A percentile compares a stretch with the other conserved stretches of the same genome.
Evolutionary conservation across 2,329 filamentous ascomycete species (phyloP).

Genomic region (Clarireedia homoeocarpa): DNA sequence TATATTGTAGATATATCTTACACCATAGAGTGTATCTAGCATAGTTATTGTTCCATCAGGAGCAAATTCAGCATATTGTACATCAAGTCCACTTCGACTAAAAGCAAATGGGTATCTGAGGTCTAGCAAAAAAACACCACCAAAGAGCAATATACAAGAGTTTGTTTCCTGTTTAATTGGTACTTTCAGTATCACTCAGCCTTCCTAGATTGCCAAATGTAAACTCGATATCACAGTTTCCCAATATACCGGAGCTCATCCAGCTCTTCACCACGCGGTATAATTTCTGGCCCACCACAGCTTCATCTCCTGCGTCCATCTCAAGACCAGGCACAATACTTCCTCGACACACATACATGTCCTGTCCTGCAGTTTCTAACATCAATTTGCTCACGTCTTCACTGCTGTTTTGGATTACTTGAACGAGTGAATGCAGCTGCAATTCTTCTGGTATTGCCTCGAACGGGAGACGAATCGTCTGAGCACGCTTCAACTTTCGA

Average conservation of each 20-base stretch:
- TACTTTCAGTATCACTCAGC: not conserved
- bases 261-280: slow-evolving; percentile 16
- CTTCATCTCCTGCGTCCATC: slow-evolving; percentile 9
- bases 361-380: slow-evolving; percentile 8
- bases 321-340: slow-evolving; percentile 13
- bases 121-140: slow-evolving; percentile 1
- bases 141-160: not conserved
- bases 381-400: slow-evolving; percentile 8
- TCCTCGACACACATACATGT: slow-evolving; percentile 19
- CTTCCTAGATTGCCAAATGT: slow-evolving; percentile 15
- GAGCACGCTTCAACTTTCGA: slow-evolving; percentile 19
- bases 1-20: no score
- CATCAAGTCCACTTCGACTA: not conserved
- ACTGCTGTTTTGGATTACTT: slow-evolving; percentile 12
- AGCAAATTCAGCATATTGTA: not conserved
- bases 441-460: slow-evolving; percentile 21
- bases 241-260: slow-evolving; percentile 9
- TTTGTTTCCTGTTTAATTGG: not conserved
- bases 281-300: slow-evolving; percentile 9
- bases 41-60: not conserved
- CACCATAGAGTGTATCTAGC: not conserved
- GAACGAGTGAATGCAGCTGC: slow-evolving; percentile 17
- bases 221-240: slow-evolving; percentile 15
- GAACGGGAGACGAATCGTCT: slow-evolving; percentile 24
- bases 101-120: slow-evolving; percentile 10